Evolutionary conservation across 495 filamentous ascomycete species (phyloP).

Genomic region (Copromyces sp.): DNA sequence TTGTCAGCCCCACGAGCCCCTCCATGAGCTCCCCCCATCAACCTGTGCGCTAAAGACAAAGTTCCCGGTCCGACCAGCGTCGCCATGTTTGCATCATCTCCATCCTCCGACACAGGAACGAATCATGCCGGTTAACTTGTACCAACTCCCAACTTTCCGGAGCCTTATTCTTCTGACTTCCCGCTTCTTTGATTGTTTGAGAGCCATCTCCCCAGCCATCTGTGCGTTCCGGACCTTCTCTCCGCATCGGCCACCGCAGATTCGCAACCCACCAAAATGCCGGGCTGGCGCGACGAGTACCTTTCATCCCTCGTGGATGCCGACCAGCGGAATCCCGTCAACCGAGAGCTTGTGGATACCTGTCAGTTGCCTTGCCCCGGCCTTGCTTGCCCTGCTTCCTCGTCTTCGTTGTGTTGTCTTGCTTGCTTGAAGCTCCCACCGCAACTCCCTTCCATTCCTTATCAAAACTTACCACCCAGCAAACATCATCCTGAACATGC

Average conservation of each 20-base stretch:
- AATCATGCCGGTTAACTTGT: neutral
- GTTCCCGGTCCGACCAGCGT: neutral
- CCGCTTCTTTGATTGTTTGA: neutral
- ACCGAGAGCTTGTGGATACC: constrained; percentile 34
- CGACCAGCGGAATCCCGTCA: constrained; percentile 33
- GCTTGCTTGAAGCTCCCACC: neutral
- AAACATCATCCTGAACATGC: neutral
- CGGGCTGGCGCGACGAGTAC: constrained; percentile 38
- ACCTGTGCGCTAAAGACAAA: neutral
- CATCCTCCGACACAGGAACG: neutral
- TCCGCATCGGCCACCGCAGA: neutral
- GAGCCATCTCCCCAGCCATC: neutral
- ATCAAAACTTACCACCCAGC: constrained; percentile 9
- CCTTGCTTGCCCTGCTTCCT: neutral
- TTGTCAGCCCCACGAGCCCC: neutral
- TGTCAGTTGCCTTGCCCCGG: constrained; percentile 24
- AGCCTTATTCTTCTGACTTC: neutral
- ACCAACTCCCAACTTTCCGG: neutral
- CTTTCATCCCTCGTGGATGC: constrained; percentile 30
- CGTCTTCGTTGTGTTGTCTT: neutral
- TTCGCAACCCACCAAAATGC: constrained; percentile 19
- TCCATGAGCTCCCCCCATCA: neutral
- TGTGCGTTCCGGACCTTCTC: neutral
- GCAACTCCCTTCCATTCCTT: constrained; percentile 7
- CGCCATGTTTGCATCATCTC: neutral